Evolutionary conservation across 2,329 filamentous ascomycete genomes (phyloP).

Genomic region (Pseudocercospora ulei): DNA sequence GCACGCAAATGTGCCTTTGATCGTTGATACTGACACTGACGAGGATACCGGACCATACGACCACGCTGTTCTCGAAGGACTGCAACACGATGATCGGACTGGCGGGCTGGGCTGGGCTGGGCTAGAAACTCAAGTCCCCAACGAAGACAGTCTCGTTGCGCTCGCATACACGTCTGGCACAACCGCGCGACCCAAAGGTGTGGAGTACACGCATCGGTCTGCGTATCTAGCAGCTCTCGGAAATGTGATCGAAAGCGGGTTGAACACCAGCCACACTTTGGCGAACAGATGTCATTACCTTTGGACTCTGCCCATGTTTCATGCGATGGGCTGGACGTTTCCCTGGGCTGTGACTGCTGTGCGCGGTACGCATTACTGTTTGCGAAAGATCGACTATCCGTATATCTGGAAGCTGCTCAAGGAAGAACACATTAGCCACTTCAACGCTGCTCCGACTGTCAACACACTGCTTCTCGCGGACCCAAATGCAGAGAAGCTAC

Average conservation of each 20-base stretch:
- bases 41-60: constrained; percentile 72
- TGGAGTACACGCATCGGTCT: constrained; percentile 81
- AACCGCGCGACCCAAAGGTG: constrained; percentile 83
- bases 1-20: constrained; percentile 56
- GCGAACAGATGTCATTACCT: constrained; percentile 49
- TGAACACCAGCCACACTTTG: constrained; percentile 47
- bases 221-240: constrained; percentile 74
- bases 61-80: constrained; percentile 68
- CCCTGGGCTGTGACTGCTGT: constrained; percentile 72
- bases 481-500: constrained; percentile 64
- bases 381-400: constrained; percentile 90
- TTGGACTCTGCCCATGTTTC: constrained; percentile 74
- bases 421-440: constrained; percentile 81
- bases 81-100: constrained; percentile 57
- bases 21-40: constrained; percentile 80
- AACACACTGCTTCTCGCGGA: constrained; percentile 84
- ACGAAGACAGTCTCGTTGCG: constrained; percentile 74
- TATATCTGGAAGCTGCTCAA: constrained; percentile 85
- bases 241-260: constrained; percentile 78
- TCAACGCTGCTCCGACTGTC: constrained; percentile 90
- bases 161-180: constrained; percentile 92
- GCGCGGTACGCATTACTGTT: constrained; percentile 85
- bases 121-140: constrained; percentile 56
- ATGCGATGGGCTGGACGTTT: constrained; percentile 47
- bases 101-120: constrained; percentile 66